Conservation (phyloP, 2,329 filamentous ascomycete species). For the Ophiobolus disseminans region DNA sequence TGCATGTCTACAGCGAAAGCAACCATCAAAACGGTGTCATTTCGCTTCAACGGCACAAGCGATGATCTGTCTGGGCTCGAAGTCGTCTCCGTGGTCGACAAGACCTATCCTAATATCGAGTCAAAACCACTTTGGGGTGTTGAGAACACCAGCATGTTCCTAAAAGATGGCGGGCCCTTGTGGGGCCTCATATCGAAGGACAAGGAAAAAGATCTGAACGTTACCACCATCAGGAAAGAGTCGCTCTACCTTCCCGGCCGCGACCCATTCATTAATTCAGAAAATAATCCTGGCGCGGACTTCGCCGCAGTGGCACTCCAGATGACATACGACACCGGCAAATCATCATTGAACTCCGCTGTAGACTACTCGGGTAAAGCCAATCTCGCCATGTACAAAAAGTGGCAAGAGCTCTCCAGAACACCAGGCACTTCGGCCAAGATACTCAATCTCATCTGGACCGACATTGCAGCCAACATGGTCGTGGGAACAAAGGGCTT, state of each 20-base stretch:
- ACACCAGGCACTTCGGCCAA: slow-evolving; percentile 32
- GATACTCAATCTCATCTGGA: slow-evolving; percentile 57
- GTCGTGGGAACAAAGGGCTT: slow-evolving; percentile 50
- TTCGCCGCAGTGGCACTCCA: slow-evolving; percentile 39
- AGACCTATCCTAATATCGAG: slow-evolving; percentile 43
- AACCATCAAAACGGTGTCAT: slow-evolving; percentile 54
- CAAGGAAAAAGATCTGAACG: slow-evolving; percentile 38
- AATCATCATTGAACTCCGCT: slow-evolving; percentile 7
- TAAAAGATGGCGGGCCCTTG: slow-evolving; percentile 39
- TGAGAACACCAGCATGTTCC: slow-evolving; percentile 38
- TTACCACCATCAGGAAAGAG: slow-evolving; percentile 43
- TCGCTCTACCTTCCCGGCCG: slow-evolving; percentile 42
- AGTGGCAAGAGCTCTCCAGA: slow-evolving; percentile 50
- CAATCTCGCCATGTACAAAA: slow-evolving; percentile 52
- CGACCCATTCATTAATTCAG: slow-evolving; percentile 6
- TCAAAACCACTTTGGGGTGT: slow-evolving; percentile 49
- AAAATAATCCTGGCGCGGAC: slow-evolving; percentile 46
- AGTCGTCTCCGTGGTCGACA: slow-evolving; percentile 46
- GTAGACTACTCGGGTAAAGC: slow-evolving; percentile 46
- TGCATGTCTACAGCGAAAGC: slow-evolving; percentile 54
- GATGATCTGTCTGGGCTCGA: slow-evolving; percentile 42
- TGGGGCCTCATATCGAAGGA: slow-evolving; percentile 52
- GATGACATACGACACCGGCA: neutral
- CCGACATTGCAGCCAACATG: slow-evolving; percentile 53
- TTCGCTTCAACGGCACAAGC: slow-evolving; percentile 51